These are phyloP conservation scores for Sporisorium scitamineum DNA, from an alignment of 1,284 basidiomycete species.

Conservation along the genomic window DNA sequence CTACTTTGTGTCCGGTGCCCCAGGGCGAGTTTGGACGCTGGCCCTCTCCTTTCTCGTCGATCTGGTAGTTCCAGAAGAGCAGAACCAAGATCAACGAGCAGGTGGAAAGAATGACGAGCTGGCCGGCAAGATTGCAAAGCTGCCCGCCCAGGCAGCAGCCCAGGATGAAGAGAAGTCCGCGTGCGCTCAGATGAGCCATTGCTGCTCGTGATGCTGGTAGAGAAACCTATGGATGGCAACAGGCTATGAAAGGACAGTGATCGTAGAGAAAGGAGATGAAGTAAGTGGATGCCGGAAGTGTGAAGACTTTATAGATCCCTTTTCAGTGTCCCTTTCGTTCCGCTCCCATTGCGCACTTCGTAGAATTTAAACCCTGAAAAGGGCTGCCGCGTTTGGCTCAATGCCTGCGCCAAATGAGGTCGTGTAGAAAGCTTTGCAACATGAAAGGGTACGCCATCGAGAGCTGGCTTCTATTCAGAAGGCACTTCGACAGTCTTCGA, in stretches of 20 bases:
- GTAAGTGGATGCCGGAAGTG: not conserved
- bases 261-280: not conserved
- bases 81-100: constrained; percentile 1
- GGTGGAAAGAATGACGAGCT: not conserved
- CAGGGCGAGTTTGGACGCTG: not conserved
- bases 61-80: not conserved
- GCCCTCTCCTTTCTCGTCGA: not conserved
- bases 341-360: not conserved
- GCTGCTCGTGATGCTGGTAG: not conserved
- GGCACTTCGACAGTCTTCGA: too few species aligned
- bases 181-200: not conserved
- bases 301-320: not conserved
- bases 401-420: not conserved
- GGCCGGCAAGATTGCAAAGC: constrained; percentile 11
- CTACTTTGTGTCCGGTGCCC: not conserved
- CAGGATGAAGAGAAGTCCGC: constrained; percentile 2
- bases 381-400: too few species aligned
- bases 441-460: not conserved
- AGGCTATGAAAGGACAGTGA: not conserved
- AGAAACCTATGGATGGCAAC: not conserved
- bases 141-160: constrained; percentile 11
- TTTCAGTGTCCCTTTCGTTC: not conserved
- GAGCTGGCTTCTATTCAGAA: too few species aligned
- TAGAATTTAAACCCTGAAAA: too few species aligned
- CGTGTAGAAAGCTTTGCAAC: constrained; percentile 7